Base-by-base conservation (phyloP, 2,329 filamentous ascomycete species). In the Neopestalotiopsis sp. region DNA sequence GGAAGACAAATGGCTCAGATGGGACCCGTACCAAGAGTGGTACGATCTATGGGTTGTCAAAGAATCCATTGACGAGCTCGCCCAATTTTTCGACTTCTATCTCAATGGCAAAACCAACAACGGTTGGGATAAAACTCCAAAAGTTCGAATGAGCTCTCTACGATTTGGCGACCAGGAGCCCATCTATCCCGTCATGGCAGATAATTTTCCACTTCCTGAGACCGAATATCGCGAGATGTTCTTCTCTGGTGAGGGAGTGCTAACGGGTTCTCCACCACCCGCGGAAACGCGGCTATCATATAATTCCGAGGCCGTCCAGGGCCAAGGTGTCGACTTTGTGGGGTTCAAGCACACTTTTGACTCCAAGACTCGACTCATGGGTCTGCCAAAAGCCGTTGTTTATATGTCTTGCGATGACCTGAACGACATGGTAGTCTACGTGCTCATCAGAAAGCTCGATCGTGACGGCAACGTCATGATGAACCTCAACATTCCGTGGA, bases 351-450 rank as follows among this genome's bases (percentile, higher is more conserved):
- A 80, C 68, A 83, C 75, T 0, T 86, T 86, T 69, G 20, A 72
- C 2, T 72, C 82, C 59, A 72, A 74, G 1, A 79, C 82, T 0
- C 75, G 79, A 3, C 71, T 87, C 1, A 79, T 84, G n/a, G 85
- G 84, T 1, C 74, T 84, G 0, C 79, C 84, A 7, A 86, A 86
- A 71, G 82, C 83, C 0, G 73, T 81, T 0, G 73, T 87, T 0
- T 84, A 83, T 74, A 81, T 86, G 76, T 83, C 81, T 0, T 81
- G 78, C 68, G 72, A 75, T 1, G 77, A 80, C 14, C 73, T 75
- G 17, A 78, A 86, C 65, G 85, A 86, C 69, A 79, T 86, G 69
- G 79, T 77, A 32, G 79, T 85, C 1, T 85, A 80, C 64, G 75
- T 84, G 4, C 78, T 82, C 6, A 65, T 86, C 3, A 77, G 82